Percentiles rank a stretch among this genome's conserved stretches.
Evolutionary conservation across 208 protist genomes (phyloP).

Genomic region (Trypanosoma congolense): DNA sequence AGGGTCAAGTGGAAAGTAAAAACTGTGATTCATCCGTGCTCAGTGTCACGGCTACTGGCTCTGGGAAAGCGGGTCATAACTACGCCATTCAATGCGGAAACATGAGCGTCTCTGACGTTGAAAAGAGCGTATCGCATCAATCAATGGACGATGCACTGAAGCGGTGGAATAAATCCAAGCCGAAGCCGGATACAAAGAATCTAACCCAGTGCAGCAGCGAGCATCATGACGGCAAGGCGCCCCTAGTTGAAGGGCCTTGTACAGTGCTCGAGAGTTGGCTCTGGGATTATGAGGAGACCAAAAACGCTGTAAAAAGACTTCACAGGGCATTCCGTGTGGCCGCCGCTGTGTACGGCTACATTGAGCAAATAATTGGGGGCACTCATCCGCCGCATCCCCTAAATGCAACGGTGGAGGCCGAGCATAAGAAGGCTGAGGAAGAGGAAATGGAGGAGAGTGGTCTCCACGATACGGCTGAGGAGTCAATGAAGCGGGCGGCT

Average conservation of each 20-base stretch:
- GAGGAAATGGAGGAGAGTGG: too few relatives aligned
- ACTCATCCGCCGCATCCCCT: not conserved
- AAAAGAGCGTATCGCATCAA: too few relatives aligned
- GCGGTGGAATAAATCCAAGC: not conserved
- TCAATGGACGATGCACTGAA: too few relatives aligned
- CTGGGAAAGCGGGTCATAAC: too few relatives aligned
- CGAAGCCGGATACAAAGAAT: not conserved
- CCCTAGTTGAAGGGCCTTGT: not conserved
- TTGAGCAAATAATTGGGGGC: not conserved
- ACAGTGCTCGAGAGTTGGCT: not conserved
- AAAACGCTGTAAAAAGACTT: not conserved
- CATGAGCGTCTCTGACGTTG: too few relatives aligned
- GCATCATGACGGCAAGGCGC: not conserved
- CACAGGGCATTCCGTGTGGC: not conserved
- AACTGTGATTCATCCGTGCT: too few relatives aligned
- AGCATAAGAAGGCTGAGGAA: not conserved
- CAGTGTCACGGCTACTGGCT: too few relatives aligned
- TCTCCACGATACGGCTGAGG: too few relatives aligned
- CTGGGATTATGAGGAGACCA: not conserved
- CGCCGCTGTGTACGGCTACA: not conserved
- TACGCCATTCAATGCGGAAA: too few relatives aligned
- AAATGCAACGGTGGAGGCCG: not conserved
- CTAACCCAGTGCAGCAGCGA: not conserved
- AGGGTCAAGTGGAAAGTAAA: too few relatives aligned
- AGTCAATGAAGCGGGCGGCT: too few relatives aligned